Conservation (phyloP, 257 asterid species). For the Lithospermum erythrorhizon region DNA sequence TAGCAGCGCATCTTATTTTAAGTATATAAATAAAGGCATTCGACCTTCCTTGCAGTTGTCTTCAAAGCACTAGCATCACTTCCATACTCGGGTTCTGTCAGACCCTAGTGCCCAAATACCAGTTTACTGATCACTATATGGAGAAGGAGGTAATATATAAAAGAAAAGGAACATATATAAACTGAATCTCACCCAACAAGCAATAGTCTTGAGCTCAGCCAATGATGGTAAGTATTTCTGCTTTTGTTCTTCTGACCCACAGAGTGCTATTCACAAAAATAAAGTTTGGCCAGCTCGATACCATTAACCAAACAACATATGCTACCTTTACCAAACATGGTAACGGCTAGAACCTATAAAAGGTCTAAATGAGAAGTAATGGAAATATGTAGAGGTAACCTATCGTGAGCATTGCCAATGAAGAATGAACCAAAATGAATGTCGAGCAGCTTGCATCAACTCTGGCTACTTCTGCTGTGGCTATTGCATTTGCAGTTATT, state of each 20-base stretch:
- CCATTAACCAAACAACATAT: slow-evolving; percentile 2
- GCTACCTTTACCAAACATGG: slow-evolving; percentile 1
- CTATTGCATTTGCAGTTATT: slow-evolving; percentile 73
- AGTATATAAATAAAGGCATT: slow-evolving; percentile 6
- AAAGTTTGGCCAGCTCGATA: slow-evolving; percentile 10
- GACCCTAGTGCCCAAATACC: slow-evolving; percentile 40
- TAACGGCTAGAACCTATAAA: too few relatives aligned
- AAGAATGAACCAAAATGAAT: slow-evolving; percentile 82
- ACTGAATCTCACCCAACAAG: slow-evolving; percentile 71
- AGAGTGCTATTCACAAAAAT: slow-evolving; percentile 47
- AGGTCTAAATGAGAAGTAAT: neutral
- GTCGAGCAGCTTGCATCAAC: slow-evolving; percentile 97
- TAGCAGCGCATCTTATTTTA: neutral
- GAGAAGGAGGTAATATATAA: neutral
- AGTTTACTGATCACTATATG: slow-evolving; percentile 8
- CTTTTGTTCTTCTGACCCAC: slow-evolving; percentile 91
- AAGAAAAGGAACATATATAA: neutral
- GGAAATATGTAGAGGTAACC: slow-evolving; percentile 32
- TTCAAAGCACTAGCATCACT: slow-evolving; percentile 90
- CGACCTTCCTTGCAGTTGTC: slow-evolving; percentile 84
- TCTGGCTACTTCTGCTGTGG: slow-evolving; percentile 73
- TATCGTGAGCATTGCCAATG: slow-evolving; percentile 85
- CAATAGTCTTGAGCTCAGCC: slow-evolving; percentile 58
- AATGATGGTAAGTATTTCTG: slow-evolving; percentile 80
- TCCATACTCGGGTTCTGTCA: slow-evolving; percentile 94